Conservation (phyloP, 148 eudicot species). For the Salicornia ramosissima region DNA sequence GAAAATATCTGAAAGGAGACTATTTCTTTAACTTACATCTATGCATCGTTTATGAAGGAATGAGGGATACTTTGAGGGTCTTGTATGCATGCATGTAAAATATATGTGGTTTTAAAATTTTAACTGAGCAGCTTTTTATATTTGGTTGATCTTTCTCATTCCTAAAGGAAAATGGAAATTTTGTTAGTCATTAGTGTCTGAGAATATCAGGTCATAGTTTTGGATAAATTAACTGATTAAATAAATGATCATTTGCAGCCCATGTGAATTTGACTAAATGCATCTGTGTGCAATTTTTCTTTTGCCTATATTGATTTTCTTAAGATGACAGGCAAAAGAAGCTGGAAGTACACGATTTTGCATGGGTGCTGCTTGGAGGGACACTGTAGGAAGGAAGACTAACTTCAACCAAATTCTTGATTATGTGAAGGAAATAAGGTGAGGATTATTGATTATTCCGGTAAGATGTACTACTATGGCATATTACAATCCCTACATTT, state of each 20-base stretch:
- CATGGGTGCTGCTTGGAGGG: slow-evolving; percentile 99
- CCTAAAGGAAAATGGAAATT: not conserved
- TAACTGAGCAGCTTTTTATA: not conserved
- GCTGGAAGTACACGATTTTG: slow-evolving; percentile 98
- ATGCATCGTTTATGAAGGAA: no score
- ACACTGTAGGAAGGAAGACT: slow-evolving; percentile 91
- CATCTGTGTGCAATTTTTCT: not conserved
- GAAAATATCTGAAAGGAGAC: no score
- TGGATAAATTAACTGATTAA: no score
- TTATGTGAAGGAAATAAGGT: slow-evolving; percentile 98
- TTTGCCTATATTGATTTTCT: not conserved
- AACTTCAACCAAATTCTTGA: slow-evolving; percentile 94
- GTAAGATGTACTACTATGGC: not conserved
- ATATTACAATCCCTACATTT: not conserved
- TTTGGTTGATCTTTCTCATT: no score
- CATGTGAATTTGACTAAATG: not conserved
- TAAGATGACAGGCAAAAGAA: slow-evolving; percentile 75
- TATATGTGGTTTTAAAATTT: no score
- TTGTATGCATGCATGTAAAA: no score
- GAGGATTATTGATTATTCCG: slow-evolving; percentile 7
- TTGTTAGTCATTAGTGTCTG: not conserved
- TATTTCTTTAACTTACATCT: no score
- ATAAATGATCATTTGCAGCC: no score
- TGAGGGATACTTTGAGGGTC: no score
- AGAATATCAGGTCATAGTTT: no score